phyloP scores from a whole-genome alignment of 257 asterid species.

The Nicotiana benthamiana region DNA sequence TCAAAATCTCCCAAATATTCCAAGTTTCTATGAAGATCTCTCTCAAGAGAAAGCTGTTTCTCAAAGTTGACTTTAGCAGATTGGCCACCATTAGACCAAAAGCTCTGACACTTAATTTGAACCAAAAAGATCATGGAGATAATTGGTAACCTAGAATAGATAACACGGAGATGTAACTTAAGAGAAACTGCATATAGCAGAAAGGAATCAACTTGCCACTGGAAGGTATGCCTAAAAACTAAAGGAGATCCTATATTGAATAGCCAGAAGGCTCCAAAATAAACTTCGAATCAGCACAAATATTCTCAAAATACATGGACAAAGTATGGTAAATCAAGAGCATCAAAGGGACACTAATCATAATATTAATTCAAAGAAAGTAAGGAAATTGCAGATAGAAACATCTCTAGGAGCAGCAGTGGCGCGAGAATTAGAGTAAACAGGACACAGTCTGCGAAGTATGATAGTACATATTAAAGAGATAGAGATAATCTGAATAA shows the following conservation, averaged over 20 bases:
- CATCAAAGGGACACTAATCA: neutral
- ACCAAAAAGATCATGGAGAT: neutral
- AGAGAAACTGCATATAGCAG: neutral
- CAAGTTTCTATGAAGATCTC: neutral
- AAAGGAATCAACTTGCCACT: neutral
- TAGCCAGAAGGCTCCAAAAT: neutral
- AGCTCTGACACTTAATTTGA: neutral
- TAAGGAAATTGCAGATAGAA: neutral
- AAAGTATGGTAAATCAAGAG: neutral
- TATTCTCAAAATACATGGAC: neutral
- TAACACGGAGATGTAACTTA: neutral
- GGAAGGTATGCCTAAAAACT: neutral
- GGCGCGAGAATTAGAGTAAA: neutral
- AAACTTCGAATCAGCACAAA: neutral
- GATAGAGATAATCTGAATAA: neutral
- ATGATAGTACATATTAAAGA: neutral
- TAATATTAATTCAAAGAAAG: neutral
- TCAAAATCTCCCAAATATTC: neutral
- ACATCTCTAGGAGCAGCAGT: neutral
- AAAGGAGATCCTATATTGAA: neutral
- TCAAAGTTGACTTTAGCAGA: neutral
- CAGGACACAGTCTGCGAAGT: conserved; percentile 11
- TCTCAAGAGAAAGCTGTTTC: neutral
- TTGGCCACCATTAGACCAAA: neutral
- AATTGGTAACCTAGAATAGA: neutral